Evolutionary conservation across 1,284 basidiomycete species (phyloP), one percentile per base, ranked within the genome.

Genomic region (Boletus austroedulis): DNA sequence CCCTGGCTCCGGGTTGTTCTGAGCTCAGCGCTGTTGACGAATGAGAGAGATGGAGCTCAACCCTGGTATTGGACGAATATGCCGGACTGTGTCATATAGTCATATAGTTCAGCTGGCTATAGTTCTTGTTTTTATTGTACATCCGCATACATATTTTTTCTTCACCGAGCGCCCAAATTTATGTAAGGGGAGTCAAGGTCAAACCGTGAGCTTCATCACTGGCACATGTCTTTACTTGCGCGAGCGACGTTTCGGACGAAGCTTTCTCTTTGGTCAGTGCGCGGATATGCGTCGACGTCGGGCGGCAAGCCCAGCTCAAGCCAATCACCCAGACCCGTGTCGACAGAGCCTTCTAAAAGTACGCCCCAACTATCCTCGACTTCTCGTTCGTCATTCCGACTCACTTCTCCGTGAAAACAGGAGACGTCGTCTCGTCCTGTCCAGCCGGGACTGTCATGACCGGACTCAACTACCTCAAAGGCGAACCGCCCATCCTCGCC

Each of bases 391-490:
- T 19, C 19, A 28, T 45, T 48, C 31, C 14, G 15, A 15, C 3
- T 14, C 21, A 14, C 23, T 2, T 8, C 32, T 1, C 34, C 2
- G 26, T n/a, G 1, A 15, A 17, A n/a, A 21, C 6, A 11, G 58
- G 68, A 65, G 67, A 57, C 55, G 63, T 73, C 26, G 55, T 67
- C 50, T 89, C 87, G 9, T 82, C 84, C n/a, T 90, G 89, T 72
- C 69, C 80, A 32, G 74, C 85, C 26, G 86, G 89, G 57, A 92
- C 92, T 8, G 75, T 90, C 3, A 76, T 98, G 38, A 78, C 79
- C 11, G 94, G 94, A 4, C 73, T 94, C 9, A 87, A 89, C 60
- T 93, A 93, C 67, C 79, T 92, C 53, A 97, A 97, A 74, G 88
- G 85, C 62, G 89, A 94, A 68, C 77, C 84, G 0, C 88, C 92